Conservation (phyloP, 768 basidiomycete species). For the Candolleomyces eurysporus region DNA sequence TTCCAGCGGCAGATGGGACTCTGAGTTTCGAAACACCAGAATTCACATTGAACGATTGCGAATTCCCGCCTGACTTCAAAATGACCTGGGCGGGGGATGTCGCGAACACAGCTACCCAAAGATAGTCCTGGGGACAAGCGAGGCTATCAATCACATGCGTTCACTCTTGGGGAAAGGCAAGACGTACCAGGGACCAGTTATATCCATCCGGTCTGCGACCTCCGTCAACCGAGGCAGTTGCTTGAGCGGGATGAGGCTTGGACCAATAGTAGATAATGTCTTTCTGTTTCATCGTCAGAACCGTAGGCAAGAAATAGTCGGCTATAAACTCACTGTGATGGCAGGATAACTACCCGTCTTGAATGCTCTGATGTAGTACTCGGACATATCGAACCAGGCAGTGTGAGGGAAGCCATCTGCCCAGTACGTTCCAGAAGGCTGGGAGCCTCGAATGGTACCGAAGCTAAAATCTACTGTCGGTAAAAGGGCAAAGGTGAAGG, state of each 20-base stretch:
- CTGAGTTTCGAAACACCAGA: slow-evolving; percentile 63
- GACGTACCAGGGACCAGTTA: slow-evolving; percentile 49
- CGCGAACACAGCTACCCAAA: slow-evolving; percentile 67
- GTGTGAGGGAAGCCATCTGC: slow-evolving; percentile 42
- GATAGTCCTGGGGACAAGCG: slow-evolving; percentile 39
- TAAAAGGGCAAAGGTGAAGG: background rate
- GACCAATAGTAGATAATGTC: slow-evolving; percentile 58
- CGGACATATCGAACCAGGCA: slow-evolving; percentile 60
- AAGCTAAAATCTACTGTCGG: slow-evolving; percentile 28
- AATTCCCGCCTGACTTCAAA: slow-evolving; percentile 42
- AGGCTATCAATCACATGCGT: background rate
- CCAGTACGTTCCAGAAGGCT: slow-evolving; percentile 44
- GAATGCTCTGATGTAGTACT: slow-evolving; percentile 66
- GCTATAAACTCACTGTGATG: slow-evolving; percentile 46
- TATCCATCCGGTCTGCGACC: slow-evolving; percentile 48
- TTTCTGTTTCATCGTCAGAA: slow-evolving; percentile 22
- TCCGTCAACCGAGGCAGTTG: slow-evolving; percentile 39
- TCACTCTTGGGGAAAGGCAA: slow-evolving; percentile 4
- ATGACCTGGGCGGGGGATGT: slow-evolving; percentile 51
- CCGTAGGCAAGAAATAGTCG: too few relatives aligned
- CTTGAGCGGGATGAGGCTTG: slow-evolving; percentile 59
- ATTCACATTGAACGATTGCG: slow-evolving; percentile 39
- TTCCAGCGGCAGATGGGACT: slow-evolving; percentile 50
- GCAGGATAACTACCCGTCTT: slow-evolving; percentile 63
- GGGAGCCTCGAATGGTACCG: slow-evolving; percentile 56